Percentiles rank a stretch among this genome's conserved stretches.
These are phyloP conservation scores for Gypsophila paniculata DNA, from an alignment of 179 eudicot species.

Conservation along the genomic window DNA sequence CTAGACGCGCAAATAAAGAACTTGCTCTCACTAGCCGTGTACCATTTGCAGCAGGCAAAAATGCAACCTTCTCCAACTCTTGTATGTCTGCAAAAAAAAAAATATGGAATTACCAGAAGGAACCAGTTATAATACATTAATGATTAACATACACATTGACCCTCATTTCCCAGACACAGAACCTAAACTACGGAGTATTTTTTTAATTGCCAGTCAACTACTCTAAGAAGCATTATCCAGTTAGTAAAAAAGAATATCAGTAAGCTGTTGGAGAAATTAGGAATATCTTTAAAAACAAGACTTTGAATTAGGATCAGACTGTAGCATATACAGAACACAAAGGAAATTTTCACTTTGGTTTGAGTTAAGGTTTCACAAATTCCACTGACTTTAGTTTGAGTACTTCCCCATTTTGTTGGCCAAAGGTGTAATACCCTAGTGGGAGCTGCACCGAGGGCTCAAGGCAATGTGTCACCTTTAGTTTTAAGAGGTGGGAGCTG, in stretches of 20 bases:
- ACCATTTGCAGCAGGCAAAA: constrained; percentile 98
- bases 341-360: not conserved
- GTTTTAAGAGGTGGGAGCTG: not conserved
- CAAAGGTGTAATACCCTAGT: not conserved
- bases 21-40: constrained; percentile 84
- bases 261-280: constrained; percentile 1
- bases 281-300: not conserved
- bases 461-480: not conserved
- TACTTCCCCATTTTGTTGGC: not conserved
- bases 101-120: constrained; percentile 7
- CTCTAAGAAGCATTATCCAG: not conserved
- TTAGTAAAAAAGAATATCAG: not conserved
- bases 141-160: not conserved
- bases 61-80: constrained; percentile 72
- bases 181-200: not conserved
- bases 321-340: too few species aligned
- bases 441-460: not conserved
- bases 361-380: not conserved
- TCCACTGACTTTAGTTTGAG: not conserved
- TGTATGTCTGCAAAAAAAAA: constrained; percentile 44
- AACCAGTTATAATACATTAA: constrained; percentile 1
- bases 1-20: constrained; percentile 74
- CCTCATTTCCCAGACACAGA: not conserved
- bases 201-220: not conserved
- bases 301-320: not conserved